These are phyloP conservation scores for Ogataea zsoltii DNA, from an alignment of 805 yeast species.

Conservation along the genomic window DNA sequence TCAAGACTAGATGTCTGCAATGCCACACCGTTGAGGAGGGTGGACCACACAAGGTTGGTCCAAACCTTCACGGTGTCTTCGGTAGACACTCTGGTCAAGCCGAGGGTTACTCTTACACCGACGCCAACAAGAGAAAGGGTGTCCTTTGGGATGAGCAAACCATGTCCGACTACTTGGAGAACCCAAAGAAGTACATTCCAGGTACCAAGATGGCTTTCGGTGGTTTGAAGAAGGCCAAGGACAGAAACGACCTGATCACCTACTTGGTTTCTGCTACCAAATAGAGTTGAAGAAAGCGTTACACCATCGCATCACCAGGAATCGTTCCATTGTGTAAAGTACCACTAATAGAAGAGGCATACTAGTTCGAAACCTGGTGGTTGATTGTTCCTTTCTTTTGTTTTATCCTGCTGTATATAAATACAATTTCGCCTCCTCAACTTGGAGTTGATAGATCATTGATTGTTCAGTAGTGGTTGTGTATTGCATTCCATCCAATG, in stretches of 20 bases:
- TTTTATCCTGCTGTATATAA: constrained; percentile 3
- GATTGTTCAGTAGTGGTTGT: background rate
- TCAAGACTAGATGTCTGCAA: constrained; percentile 98
- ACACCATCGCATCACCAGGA: background rate
- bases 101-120: constrained; percentile 93
- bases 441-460: constrained; percentile 1
- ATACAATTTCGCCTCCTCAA: constrained; percentile 2
- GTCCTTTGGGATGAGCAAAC: constrained; percentile 85
- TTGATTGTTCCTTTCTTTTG: background rate
- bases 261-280: constrained; percentile 64
- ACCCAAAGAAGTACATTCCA: constrained; percentile 99
- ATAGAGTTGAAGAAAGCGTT: constrained; percentile 27
- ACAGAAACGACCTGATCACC: constrained; percentile 94
- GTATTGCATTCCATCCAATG: constrained; percentile 4
- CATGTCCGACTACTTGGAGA: constrained; percentile 93
- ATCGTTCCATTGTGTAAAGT: constrained; percentile 7
- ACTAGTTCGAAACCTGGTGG: background rate
- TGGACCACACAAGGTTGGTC: constrained; percentile 99
- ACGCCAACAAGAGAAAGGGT: constrained; percentile 96
- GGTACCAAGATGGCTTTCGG: constrained; percentile 99
- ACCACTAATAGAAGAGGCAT: constrained; percentile 9
- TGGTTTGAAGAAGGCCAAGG: constrained; percentile 98
- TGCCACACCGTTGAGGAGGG: constrained; percentile 97
- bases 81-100: constrained; percentile 93
- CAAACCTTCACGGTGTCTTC: constrained; percentile 93